Conservation (phyloP, 2,329 filamentous ascomycete genomes). For the Neocatenulostroma microsporum region DNA sequence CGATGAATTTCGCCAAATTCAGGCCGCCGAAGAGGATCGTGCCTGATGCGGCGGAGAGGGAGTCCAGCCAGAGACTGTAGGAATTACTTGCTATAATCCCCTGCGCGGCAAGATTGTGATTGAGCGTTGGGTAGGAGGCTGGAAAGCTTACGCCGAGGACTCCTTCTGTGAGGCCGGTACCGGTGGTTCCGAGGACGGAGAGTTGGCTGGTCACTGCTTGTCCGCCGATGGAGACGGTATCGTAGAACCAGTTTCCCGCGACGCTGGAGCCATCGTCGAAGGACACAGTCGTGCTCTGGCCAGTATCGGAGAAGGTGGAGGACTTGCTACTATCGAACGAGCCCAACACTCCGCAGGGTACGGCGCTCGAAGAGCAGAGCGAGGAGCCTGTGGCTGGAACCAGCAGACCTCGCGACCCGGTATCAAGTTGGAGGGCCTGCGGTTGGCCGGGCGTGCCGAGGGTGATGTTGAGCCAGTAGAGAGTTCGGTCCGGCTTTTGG, state of each 20-base stretch:
- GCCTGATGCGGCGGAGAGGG: conserved; percentile 10
- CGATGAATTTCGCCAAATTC: conserved; percentile 17
- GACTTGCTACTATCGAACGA: conserved; percentile 3
- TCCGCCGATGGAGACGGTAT: conserved; percentile 5
- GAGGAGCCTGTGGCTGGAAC: conserved; percentile 6
- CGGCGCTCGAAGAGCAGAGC: conserved; percentile 1
- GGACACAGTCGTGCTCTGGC: background rate
- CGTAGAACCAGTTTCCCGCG: conserved; percentile 7
- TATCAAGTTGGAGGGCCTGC: conserved; percentile 8
- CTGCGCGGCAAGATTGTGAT: conserved; percentile 10
- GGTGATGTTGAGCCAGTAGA: conserved; percentile 8
- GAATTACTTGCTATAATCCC: conserved; percentile 8
- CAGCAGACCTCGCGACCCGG: conserved; percentile 4
- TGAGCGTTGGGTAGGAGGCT: conserved; percentile 8
- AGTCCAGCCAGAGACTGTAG: conserved; percentile 13
- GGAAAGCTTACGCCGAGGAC: conserved; percentile 9
- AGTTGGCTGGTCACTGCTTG: conserved; percentile 2
- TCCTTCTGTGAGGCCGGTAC: conserved; percentile 4
- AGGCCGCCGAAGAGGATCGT: conserved; percentile 23
- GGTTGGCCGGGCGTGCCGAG: conserved; percentile 7
- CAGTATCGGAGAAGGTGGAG: conserved; percentile 5
- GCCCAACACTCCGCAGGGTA: conserved; percentile 5
- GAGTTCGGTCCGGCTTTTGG: conserved; percentile 4
- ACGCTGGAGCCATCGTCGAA: conserved; percentile 7
- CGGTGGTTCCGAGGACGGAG: conserved; percentile 5